phyloP scores from a whole-genome alignment of 1,284 basidiomycete genomes.

The Ganoderma resinaceum region DNA sequence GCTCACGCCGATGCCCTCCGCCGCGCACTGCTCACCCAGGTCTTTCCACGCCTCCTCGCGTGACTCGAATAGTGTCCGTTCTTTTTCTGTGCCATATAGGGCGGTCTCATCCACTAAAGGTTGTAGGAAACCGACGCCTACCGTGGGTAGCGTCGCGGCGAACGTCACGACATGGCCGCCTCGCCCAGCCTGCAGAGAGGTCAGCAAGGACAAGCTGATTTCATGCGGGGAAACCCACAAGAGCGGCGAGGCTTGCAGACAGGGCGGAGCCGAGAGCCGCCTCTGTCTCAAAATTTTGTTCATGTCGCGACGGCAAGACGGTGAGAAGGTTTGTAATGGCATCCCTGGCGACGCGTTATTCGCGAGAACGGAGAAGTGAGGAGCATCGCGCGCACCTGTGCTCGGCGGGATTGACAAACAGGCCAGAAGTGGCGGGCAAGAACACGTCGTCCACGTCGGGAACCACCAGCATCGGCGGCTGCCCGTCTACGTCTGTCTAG shows the following conservation, averaged over 20 bases:
- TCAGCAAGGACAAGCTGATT: slow-evolving; percentile 10
- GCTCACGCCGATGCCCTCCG: slow-evolving; percentile 91
- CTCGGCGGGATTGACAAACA: slow-evolving; percentile 83
- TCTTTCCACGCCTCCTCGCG: slow-evolving; percentile 83
- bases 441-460: slow-evolving; percentile 94
- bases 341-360: slow-evolving; percentile 45
- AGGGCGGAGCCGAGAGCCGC: slow-evolving; percentile 86
- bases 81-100: slow-evolving; percentile 90
- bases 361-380: not conserved
- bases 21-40: slow-evolving; percentile 87
- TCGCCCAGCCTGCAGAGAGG: slow-evolving; percentile 62
- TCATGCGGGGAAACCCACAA: slow-evolving; percentile 56
- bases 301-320: slow-evolving; percentile 72
- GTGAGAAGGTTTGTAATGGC: slow-evolving; percentile 71
- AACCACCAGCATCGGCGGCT: slow-evolving; percentile 84
- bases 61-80: slow-evolving; percentile 81
- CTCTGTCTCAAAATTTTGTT: slow-evolving; percentile 54
- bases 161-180: slow-evolving; percentile 93
- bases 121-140: slow-evolving; percentile 78
- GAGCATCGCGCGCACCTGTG: slow-evolving; percentile 58
- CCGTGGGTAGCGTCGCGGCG: slow-evolving; percentile 78
- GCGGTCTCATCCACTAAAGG: slow-evolving; percentile 68
- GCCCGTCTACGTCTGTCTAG: slow-evolving; percentile 59
- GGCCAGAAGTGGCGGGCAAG: slow-evolving; percentile 76
- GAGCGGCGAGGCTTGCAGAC: slow-evolving; percentile 73